Conservation (phyloP, 306 rosid genomes). For the Dalbergia cochinchinensis region DNA sequence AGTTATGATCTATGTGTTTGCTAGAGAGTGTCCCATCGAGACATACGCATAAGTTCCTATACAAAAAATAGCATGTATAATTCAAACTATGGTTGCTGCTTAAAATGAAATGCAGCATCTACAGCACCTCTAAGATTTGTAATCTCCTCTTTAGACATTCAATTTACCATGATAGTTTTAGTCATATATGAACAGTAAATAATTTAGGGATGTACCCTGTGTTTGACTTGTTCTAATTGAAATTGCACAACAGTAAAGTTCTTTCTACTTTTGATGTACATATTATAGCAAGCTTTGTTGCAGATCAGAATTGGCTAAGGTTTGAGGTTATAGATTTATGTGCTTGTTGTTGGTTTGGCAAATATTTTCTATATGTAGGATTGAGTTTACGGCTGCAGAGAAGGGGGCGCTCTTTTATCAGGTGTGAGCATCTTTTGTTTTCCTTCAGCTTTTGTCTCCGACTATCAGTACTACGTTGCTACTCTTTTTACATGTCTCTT, state of each 20-base stretch:
- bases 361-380: constrained; percentile 64
- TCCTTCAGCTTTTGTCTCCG: constrained; percentile 34
- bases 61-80: constrained; percentile 6
- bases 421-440: constrained; percentile 56
- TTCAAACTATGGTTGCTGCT: background rate
- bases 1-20: background rate
- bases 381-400: constrained; percentile 74
- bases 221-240: constrained; percentile 31
- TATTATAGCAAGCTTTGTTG: constrained; percentile 31
- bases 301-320: constrained; percentile 17
- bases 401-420: constrained; percentile 84
- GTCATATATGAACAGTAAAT: constrained; percentile 5
- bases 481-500: constrained; percentile 26
- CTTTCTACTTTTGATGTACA: constrained; percentile 7
- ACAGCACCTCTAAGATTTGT: background rate
- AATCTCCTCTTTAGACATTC: constrained; percentile 15
- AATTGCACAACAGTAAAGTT: constrained; percentile 24
- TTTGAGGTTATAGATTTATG: constrained; percentile 35
- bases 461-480: background rate
- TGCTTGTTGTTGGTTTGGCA: constrained; percentile 37
- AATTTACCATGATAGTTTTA: constrained; percentile 4
- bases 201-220: constrained; percentile 25
- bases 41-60: background rate
- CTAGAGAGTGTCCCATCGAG: background rate
- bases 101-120: constrained; percentile 29